Base-by-base conservation (phyloP, 306 rosid genomes). In the Alnus glutinosa region DNA sequence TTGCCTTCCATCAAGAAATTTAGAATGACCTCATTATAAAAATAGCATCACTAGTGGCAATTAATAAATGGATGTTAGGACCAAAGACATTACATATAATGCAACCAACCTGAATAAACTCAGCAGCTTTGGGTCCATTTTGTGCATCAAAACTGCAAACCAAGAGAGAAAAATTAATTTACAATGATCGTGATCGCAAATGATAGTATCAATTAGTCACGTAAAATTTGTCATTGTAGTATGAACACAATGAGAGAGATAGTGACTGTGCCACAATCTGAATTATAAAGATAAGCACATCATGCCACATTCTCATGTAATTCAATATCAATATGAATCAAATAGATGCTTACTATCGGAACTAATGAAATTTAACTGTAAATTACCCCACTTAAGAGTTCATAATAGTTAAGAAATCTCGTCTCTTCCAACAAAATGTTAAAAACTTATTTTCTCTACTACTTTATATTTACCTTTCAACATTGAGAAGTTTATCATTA, bases 101-200 rank as follows among this genome's bases (percentile, higher is more conserved):
- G 75, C 67, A 77, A 77, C 88, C 85, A 61, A 95, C 99, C 99
- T 89, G 87, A 42, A 95, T 93, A 83, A 87, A 93, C 1, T 91
- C 99, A 48, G 99, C 98, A 55, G 98, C 99, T 74, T 85, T 85
- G 78, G 98, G 98, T 85, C 99, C 99, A 79, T 89, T 93, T 15
- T 90, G 90, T 64, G 85, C 75, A 64, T 93, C 97, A 90, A 95
- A 95, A 91, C 99, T 93, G 94, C 73, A 70, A 63, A 77, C 30
- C 70, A 82, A 74, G 44, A 80, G 46, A 82, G 28, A 77, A 44
- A 57, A 55, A 28, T 34, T 7, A 48, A 42, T 37, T 39, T 67
- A 18, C n/a, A 67, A 67, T 16, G 7, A 8, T 39, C 51, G 18
- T 39, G 12, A 4, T 18, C 3, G 50, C 6, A 18, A 39, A 39